Percentiles rank a stretch among this genome's conserved stretches.
Evolutionary conservation across 2,329 filamentous ascomycete genomes (phyloP).

Genomic region (Fonsecaea monophora): DNA sequence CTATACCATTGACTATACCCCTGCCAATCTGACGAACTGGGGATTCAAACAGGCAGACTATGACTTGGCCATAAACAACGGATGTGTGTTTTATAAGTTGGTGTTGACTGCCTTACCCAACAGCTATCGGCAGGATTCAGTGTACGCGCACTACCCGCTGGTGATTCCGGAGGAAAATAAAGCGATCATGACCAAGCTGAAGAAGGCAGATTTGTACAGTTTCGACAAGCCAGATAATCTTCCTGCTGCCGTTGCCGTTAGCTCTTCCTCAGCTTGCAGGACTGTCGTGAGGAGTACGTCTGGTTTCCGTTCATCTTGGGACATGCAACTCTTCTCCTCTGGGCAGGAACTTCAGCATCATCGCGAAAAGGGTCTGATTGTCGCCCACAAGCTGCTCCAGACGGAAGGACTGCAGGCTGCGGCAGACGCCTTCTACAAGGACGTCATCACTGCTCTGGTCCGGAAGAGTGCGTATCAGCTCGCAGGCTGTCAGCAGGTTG

Average conservation of each 20-base stretch:
- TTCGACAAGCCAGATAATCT: conserved; percentile 44
- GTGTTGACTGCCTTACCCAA: conserved; percentile 58
- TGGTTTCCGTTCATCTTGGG: conserved; percentile 20
- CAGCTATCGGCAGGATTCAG: conserved; percentile 54
- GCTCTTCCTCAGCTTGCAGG: conserved; percentile 52
- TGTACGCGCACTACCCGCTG: conserved; percentile 59
- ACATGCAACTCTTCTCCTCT: conserved; percentile 10
- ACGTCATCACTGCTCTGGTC: conserved; percentile 54
- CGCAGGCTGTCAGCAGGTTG: conserved; percentile 54
- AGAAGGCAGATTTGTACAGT: conserved; percentile 51
- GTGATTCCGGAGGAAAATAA: conserved; percentile 57
- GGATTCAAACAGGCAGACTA: conserved; percentile 52
- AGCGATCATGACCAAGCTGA: conserved; percentile 50
- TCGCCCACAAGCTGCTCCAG: conserved; percentile 15
- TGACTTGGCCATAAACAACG: conserved; percentile 54
- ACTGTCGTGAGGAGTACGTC: conserved; percentile 40
- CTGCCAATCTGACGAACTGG: conserved; percentile 53
- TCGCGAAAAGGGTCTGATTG: neutral
- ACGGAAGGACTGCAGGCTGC: conserved; percentile 52
- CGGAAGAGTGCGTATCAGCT: conserved; percentile 55
- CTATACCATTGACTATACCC: conserved; percentile 53
- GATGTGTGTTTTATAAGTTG: conserved; percentile 60
- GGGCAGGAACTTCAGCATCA: conserved; percentile 4
- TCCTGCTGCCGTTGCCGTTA: conserved; percentile 48
- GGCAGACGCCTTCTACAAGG: conserved; percentile 54